Conservation (phyloP, 2,329 filamentous ascomycete species). For the Scytalidium sp. region DNA sequence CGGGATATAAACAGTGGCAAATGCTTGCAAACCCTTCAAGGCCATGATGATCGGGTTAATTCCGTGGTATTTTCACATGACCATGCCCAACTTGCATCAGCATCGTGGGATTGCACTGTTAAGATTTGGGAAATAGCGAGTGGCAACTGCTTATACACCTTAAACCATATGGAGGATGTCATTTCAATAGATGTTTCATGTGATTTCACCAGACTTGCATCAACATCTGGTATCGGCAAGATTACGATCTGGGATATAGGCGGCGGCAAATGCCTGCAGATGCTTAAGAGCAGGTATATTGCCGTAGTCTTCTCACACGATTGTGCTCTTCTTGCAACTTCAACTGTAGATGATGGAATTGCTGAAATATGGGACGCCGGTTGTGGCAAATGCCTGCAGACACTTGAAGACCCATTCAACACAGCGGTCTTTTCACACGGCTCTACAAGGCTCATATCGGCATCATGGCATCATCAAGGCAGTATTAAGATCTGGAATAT, state of each 20-base stretch:
- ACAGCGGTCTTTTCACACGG: slow-evolving; percentile 6
- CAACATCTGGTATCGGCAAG: background rate
- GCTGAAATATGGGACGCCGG: slow-evolving; percentile 7
- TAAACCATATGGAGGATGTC: no score
- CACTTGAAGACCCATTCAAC: background rate
- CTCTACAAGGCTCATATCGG: background rate
- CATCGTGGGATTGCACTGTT: slow-evolving; percentile 4
- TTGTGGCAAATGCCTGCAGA: background rate
- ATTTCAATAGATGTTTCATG: slow-evolving; percentile 7
- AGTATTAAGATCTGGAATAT: slow-evolving; percentile 6
- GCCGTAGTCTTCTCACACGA: slow-evolving; percentile 12
- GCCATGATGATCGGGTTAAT: slow-evolving; percentile 4
- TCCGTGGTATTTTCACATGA: slow-evolving; percentile 8
- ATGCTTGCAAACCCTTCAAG: slow-evolving; percentile 3
- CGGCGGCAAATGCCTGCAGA: no score
- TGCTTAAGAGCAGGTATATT: no score
- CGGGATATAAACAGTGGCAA: slow-evolving; percentile 7
- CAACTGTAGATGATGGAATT: slow-evolving; percentile 7
- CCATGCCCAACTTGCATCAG: slow-evolving; percentile 27
- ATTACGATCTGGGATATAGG: slow-evolving; percentile 5
- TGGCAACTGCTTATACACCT: background rate
- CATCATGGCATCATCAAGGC: background rate
- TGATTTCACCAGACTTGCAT: slow-evolving; percentile 1
- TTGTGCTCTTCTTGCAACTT: background rate
- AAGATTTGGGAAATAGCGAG: slow-evolving; percentile 1